Evolutionary conservation across 306 rosid species (phyloP), one percentile per base, ranked within the genome.

Genomic region (Herpetospermum pedunculosum): DNA sequence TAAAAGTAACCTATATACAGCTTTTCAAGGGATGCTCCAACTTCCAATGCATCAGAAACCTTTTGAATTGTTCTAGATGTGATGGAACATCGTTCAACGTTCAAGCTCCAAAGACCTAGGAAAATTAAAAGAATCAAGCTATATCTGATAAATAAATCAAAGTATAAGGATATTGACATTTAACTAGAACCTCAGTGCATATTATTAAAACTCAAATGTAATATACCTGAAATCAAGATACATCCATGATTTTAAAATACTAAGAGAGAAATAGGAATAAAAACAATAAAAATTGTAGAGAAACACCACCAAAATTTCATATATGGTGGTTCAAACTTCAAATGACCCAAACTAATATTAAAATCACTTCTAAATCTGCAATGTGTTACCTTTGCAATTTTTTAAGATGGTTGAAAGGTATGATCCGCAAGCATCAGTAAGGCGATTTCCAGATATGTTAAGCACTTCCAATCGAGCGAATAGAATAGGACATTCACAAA

Each of bases 361-460:
- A 67, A 67, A 23, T 67, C 34, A 21, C 18, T 41, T 41, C 72
- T 65, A 65, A 38, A 65, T 65, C 49, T 5, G 77, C 35, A 38
- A 34, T 34, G 76, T 48, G 80, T 78, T 80, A 91, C 98, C 97
- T 75, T 85, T 85, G 84, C 96, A 91, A 14, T 80, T 91, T 75
- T 85, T 77, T 78, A 91, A 84, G 70, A 94, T 89, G 63, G 92
- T 86, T 76, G 96, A 88, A 46, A 94, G 91, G 83, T 79, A 94
- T 68, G 91, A 86, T 70, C 97, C 92, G 75, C 92, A 91, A 43
- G 91, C 94, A 81, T 94, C 96, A 35, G 98, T 89, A 53, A 94
- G 96, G 76, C 92, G 96, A 74, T 94, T 94, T 75, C 96, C 95
- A 73, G 97, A 89, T 63, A 94, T 74, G 84, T 94, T 89, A 9